Evolutionary conservation across 1,284 basidiomycete genomes (phyloP).

Genomic region (Leccinum subrobustum): DNA sequence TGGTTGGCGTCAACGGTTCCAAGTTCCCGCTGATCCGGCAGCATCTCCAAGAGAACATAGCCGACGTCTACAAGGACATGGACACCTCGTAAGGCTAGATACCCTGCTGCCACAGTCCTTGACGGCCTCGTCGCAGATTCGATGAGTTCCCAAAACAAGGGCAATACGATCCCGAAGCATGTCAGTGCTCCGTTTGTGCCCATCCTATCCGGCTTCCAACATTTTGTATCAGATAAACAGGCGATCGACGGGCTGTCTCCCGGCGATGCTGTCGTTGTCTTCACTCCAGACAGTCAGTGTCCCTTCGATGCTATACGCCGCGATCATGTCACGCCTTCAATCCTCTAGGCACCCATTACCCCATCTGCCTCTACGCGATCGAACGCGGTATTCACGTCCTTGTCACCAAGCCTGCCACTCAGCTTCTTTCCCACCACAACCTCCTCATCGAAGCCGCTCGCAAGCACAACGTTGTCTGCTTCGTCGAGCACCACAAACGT

Average conservation of each 20-base stretch:
- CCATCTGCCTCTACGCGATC: conserved; percentile 84
- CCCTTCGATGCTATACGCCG: not conserved
- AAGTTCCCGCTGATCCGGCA: conserved; percentile 84
- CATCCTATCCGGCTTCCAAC: conserved; percentile 6
- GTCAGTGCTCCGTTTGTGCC: conserved; percentile 43
- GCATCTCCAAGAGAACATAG: conserved; percentile 85
- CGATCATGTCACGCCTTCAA: conserved; percentile 1
- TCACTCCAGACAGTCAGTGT: conserved; percentile 78
- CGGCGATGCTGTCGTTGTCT: conserved; percentile 86
- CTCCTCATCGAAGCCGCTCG: conserved; percentile 73
- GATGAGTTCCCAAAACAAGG: conserved; percentile 76
- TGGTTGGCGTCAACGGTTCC: conserved; percentile 82
- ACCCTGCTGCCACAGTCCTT: not conserved
- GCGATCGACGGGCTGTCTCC: conserved; percentile 81
- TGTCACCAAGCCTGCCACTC: conserved; percentile 90
- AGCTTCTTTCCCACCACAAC: conserved; percentile 81
- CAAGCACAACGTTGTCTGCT: conserved; percentile 82
- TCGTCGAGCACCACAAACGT: conserved; percentile 88
- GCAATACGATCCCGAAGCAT: conserved; percentile 76
- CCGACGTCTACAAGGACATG: conserved; percentile 82
- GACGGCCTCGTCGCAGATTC: conserved; percentile 49
- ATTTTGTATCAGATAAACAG: conserved; percentile 62
- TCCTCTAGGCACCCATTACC: conserved; percentile 74
- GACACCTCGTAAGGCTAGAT: conserved; percentile 57
- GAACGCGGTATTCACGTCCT: conserved; percentile 84